Evolutionary conservation across 148 eudicot species (phyloP).

Genomic region (Tetragonia tetragonoides): DNA sequence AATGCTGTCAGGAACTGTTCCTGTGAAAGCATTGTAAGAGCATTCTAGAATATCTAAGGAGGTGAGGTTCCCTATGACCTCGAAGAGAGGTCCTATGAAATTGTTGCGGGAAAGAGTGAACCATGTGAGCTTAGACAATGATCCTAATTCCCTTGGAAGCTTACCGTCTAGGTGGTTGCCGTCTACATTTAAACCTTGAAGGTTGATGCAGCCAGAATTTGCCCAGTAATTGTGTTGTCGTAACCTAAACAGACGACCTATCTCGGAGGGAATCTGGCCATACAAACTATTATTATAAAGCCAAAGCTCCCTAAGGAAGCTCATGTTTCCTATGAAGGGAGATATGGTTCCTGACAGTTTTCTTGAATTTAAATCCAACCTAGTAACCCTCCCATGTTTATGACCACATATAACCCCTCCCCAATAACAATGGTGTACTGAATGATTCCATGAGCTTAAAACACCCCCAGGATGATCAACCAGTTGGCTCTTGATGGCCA

Average conservation of each 20-base stretch:
- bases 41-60: conserved; percentile 11
- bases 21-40: conserved; percentile 23
- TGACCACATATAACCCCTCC: conserved; percentile 36
- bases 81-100: conserved; percentile 28
- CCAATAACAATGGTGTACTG: conserved; percentile 45
- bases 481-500: conserved; percentile 34
- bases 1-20: conserved; percentile 27
- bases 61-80: conserved; percentile 31
- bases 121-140: conserved; percentile 15
- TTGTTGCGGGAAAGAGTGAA: conserved; percentile 18
- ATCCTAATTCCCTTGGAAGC: conserved; percentile 30
- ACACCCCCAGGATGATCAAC: conserved; percentile 17
- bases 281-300: conserved; percentile 30
- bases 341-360: conserved; percentile 30
- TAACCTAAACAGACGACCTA: conserved; percentile 30
- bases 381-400: conserved; percentile 24
- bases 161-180: conserved; percentile 28
- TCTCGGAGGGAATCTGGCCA: conserved; percentile 35
- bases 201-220: conserved; percentile 28
- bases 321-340: conserved; percentile 42
- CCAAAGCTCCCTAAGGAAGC: conserved; percentile 24
- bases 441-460: conserved; percentile 40
- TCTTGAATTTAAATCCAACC: conserved; percentile 20
- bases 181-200: neutral
- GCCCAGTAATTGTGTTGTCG: conserved; percentile 30